Evolutionary conservation across 805 yeast species (phyloP).

Genomic region (Saturnispora kantuleensis): DNA sequence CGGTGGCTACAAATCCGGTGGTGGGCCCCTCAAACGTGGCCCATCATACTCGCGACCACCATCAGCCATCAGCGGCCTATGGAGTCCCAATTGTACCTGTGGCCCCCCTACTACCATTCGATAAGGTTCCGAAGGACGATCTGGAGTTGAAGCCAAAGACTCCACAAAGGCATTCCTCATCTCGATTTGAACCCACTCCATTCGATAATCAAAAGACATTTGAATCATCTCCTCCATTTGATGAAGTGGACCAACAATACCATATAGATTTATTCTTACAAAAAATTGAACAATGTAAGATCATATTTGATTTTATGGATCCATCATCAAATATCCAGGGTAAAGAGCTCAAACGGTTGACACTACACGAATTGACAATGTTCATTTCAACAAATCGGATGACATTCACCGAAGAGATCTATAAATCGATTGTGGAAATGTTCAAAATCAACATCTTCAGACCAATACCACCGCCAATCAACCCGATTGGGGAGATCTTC

Average conservation of each 20-base stretch:
- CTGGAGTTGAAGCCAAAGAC: constrained; percentile 61
- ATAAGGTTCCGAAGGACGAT: constrained; percentile 45
- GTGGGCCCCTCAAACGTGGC: too few relatives aligned
- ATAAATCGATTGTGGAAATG: constrained; percentile 80
- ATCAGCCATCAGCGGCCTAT: background rate
- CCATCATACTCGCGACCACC: background rate
- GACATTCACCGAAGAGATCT: constrained; percentile 84
- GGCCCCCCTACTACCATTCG: constrained; percentile 24
- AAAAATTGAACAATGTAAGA: constrained; percentile 90
- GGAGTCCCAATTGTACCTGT: too few relatives aligned
- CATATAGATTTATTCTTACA: constrained; percentile 73
- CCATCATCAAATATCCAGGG: constrained; percentile 88
- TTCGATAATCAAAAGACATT: constrained; percentile 40
- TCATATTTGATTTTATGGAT: constrained; percentile 88
- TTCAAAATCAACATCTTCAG: constrained; percentile 82
- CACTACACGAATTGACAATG: constrained; percentile 82
- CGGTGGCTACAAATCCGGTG: background rate
- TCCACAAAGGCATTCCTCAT: constrained; percentile 87
- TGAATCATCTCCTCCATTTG: constrained; percentile 74
- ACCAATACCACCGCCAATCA: constrained; percentile 97
- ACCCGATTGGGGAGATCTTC: constrained; percentile 90
- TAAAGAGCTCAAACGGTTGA: constrained; percentile 80
- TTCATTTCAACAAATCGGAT: constrained; percentile 77
- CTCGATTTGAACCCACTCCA: constrained; percentile 76
- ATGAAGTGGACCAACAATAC: constrained; percentile 71